phyloP scores from a whole-genome alignment of 169 alveolate species.

The Eimeria zaria region DNA sequence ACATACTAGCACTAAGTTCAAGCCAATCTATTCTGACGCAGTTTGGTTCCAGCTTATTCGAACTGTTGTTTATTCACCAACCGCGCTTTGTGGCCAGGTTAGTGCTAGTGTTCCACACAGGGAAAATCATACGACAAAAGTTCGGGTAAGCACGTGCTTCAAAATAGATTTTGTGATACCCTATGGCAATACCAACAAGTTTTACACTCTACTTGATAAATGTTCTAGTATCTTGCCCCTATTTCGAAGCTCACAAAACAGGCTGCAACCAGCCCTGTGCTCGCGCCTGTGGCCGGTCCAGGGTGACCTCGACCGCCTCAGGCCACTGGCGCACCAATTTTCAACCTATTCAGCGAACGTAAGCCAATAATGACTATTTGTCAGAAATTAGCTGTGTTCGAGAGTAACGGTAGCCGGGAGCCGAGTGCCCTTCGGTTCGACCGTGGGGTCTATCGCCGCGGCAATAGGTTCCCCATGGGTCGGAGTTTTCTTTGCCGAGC shows the following conservation, averaged over 20 bases:
- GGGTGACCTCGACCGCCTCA: constrained; percentile 34
- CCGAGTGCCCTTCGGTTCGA: neutral
- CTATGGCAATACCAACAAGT: neutral
- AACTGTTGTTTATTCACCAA: neutral
- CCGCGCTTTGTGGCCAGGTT: neutral
- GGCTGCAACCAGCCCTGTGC: constrained; percentile 30
- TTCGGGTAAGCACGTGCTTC: neutral
- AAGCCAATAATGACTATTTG: neutral
- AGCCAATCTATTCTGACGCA: neutral
- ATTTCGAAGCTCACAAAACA: neutral
- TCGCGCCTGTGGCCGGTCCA: neutral
- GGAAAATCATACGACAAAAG: neutral
- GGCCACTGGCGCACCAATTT: neutral
- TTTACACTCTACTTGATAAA: neutral
- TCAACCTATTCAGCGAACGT: neutral
- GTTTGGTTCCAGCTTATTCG: neutral
- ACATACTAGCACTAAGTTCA: neutral
- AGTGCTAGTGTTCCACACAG: neutral
- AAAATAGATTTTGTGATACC: no score
- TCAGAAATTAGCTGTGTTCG: neutral
- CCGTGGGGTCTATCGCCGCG: constrained; percentile 34
- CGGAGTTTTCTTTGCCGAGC: neutral
- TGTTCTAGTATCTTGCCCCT: neutral
- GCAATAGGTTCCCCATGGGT: neutral
- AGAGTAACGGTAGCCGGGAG: neutral